Base-by-base conservation (phyloP, 148 eudicot species). In the Cornus florida region DNA sequence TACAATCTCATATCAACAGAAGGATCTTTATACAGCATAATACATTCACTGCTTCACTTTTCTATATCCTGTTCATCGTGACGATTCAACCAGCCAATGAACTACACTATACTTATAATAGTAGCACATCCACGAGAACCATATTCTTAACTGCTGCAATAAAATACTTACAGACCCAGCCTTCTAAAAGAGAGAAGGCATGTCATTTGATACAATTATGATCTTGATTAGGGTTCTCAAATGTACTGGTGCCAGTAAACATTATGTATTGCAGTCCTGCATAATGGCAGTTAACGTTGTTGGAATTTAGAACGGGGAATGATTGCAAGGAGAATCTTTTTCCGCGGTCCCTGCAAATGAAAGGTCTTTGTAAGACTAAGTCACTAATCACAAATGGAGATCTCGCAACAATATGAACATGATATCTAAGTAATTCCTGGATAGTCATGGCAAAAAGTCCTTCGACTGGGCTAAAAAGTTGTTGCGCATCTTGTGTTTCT, bases 291-390 rank as follows among this genome's bases (percentile, higher is more conserved):
- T 57, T 19, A 57, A n/a, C 3, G 66, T 62, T 20, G 17, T 14
- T 62, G 78, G 4, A 43, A 6, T 73, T 28, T 77, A 48, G 77
- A 28, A 7, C 60, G 56, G 41, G 74, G 57, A 23, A 72, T 3
- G 22, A 82, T 48, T 32, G 85, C 85, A 67, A 82, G 81, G 9
- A 85, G 60, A 24, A 85, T 82, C 82, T 85, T 85, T 71, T 82
- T 85, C 70, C 85, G 82, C 46, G 88, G 88, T 39, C 88, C 88
- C 85, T 82, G 84, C 74, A 82, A 69, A 6, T 43, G 35, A 35
- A 14, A 69, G 7, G 41, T 6, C n/a, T 69, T 22, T 69, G 66
- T 69, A 35, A 35, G 72, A 35, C 20, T 20, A 17, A 62, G 23
- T 19, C 23, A 20, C 23, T n/a, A 14, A 53, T 17, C 62, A 19